A percentile compares a stretch with the other conserved stretches of the same genome.
Evolutionary conservation across 2,329 filamentous ascomycete species (phyloP).

Genomic region (Epichloe bromicola): DNA sequence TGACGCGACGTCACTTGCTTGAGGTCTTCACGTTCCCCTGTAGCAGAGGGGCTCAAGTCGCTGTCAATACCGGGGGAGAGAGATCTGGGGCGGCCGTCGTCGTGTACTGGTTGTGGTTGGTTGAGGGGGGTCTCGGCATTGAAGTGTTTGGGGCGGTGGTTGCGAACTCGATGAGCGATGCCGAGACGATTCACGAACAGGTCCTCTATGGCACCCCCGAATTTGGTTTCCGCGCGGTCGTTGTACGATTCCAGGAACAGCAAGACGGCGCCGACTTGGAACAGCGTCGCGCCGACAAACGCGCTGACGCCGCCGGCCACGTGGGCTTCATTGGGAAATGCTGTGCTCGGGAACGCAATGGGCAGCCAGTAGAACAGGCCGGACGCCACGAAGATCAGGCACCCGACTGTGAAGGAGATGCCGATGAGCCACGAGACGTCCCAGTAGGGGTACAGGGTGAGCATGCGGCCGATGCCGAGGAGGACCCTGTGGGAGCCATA

Average conservation of each 20-base stretch:
- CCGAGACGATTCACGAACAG: constrained; percentile 6
- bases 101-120: not conserved
- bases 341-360: constrained; percentile 33
- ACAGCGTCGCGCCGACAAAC: constrained; percentile 47
- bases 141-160: not conserved
- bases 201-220: constrained; percentile 30
- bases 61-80: not conserved
- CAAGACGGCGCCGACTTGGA: constrained; percentile 42
- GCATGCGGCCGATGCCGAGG: constrained; percentile 10
- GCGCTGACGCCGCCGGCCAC: constrained; percentile 39
- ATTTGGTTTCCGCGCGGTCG: constrained; percentile 29
- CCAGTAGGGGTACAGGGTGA: constrained; percentile 11
- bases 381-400: constrained; percentile 10
- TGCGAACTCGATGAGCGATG: not conserved
- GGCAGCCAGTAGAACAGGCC: constrained; percentile 48
- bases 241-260: constrained; percentile 49
- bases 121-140: constrained; percentile 2
- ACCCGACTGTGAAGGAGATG: constrained; percentile 11
- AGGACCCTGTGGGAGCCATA: not conserved
- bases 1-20: not conserved
- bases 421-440: constrained; percentile 12
- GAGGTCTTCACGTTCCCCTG: not conserved
- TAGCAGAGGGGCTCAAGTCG: not conserved
- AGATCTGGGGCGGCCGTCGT: not conserved
- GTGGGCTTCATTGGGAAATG: constrained; percentile 28